phyloP scores from a whole-genome alignment of 106 monocot genomes.

The Allium cepa region DNA sequence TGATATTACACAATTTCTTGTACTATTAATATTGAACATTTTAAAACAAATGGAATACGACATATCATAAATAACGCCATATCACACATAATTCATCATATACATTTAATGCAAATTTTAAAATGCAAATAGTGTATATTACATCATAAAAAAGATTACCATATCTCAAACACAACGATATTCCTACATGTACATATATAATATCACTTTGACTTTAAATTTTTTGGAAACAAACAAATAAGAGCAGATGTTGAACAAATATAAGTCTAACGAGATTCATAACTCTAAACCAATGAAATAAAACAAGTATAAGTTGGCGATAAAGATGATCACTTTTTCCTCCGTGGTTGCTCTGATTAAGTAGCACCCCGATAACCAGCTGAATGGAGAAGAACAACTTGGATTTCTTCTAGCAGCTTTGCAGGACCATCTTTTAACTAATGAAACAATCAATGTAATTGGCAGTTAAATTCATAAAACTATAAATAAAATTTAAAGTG shows the following conservation, averaged over 20 bases:
- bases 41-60: no score
- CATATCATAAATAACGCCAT: no score
- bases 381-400: constrained; percentile 69
- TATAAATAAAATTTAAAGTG: no score
- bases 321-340: not conserved
- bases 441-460: constrained; percentile 17
- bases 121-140: no score
- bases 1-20: no score
- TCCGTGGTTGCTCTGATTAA: constrained; percentile 3
- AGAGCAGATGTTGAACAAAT: not conserved
- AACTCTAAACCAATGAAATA: not conserved
- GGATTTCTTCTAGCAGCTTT: constrained; percentile 67
- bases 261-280: not conserved
- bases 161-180: not conserved
- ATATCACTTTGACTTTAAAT: not conserved
- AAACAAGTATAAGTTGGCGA: not conserved
- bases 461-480: no score
- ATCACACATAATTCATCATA: no score
- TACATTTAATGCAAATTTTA: no score
- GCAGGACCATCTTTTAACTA: constrained; percentile 75
- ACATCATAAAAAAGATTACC: no score
- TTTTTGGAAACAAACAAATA: not conserved
- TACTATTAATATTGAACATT: no score
- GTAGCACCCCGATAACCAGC: constrained; percentile 50
- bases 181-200: constrained; percentile 4